phyloP scores from a whole-genome alignment of 192 early-diverging fungal genomes.

The Gaertneriomyces semiglobifer region DNA sequence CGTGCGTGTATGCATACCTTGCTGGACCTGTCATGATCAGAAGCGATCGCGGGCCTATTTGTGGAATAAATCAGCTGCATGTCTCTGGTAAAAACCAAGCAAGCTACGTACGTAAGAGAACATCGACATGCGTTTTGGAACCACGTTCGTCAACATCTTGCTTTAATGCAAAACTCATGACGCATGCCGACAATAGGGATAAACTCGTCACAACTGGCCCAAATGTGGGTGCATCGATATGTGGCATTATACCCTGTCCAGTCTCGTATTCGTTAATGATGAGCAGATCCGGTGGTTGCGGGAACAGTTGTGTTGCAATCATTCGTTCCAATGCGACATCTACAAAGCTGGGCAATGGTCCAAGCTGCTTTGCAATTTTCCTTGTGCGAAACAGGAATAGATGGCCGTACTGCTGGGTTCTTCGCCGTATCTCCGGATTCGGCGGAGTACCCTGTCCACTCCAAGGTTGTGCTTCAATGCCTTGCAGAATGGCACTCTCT shows the following conservation, averaged over 20 bases:
- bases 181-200: constrained; percentile 60
- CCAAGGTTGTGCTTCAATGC: constrained; percentile 35
- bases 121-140: constrained; percentile 17
- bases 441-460: constrained; percentile 52
- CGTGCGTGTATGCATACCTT: constrained; percentile 61
- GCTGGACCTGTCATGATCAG: constrained; percentile 51
- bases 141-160: constrained; percentile 20
- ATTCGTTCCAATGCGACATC: constrained; percentile 46
- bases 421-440: constrained; percentile 63
- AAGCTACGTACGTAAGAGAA: background rate
- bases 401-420: constrained; percentile 69
- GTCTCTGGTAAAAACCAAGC: background rate
- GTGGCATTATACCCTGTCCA: constrained; percentile 67
- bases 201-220: constrained; percentile 57
- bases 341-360: constrained; percentile 49
- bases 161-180: constrained; percentile 58
- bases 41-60: constrained; percentile 55
- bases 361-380: constrained; percentile 49
- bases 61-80: background rate
- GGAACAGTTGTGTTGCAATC: constrained; percentile 36
- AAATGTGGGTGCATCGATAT: constrained; percentile 60
- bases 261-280: constrained; percentile 51
- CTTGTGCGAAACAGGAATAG: constrained; percentile 48
- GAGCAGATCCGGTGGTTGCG: constrained; percentile 12
- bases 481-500: too few species aligned